A percentile compares a stretch with the other conserved stretches of the same genome.
Conservation (phyloP, 1,284 basidiomycete genomes). For the Ceratobasidium sp. region DNA sequence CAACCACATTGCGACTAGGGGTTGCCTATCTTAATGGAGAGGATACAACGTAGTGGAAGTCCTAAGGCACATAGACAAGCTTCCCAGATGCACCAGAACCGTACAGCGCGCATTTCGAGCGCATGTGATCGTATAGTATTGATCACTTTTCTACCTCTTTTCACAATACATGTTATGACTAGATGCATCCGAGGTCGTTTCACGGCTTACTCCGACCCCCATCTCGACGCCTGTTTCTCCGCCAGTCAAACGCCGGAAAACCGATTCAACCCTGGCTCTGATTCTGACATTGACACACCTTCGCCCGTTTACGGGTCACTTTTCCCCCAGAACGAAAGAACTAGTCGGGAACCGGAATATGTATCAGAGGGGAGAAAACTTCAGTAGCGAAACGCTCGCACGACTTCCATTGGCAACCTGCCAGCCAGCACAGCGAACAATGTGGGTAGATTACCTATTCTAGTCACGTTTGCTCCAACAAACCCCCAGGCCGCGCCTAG, state of each 20-base stretch:
- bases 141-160: no score
- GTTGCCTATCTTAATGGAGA: no score
- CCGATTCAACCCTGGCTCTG: conserved; percentile 38
- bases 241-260: conserved; percentile 25
- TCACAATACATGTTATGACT: no score
- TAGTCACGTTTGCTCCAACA: conserved; percentile 3
- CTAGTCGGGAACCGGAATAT: conserved; percentile 50
- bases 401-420: conserved; percentile 94
- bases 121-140: no score
- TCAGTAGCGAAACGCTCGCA: conserved; percentile 76
- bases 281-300: conserved; percentile 43
- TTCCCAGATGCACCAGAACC: no score
- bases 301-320: conserved; percentile 52
- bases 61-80: no score
- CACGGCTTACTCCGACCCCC: conserved; percentile 38
- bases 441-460: conserved; percentile 53
- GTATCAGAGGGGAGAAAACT: conserved; percentile 71
- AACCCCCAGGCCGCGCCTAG: conserved; percentile 57
- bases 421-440: conserved; percentile 77
- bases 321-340: conserved; percentile 44
- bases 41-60: no score
- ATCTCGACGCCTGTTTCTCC: conserved; percentile 7
- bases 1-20: no score
- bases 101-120: no score
- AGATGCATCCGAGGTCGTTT: conserved; percentile 30